phyloP scores from a whole-genome alignment of 345 rosid genomes.

The Adansonia digitata region DNA sequence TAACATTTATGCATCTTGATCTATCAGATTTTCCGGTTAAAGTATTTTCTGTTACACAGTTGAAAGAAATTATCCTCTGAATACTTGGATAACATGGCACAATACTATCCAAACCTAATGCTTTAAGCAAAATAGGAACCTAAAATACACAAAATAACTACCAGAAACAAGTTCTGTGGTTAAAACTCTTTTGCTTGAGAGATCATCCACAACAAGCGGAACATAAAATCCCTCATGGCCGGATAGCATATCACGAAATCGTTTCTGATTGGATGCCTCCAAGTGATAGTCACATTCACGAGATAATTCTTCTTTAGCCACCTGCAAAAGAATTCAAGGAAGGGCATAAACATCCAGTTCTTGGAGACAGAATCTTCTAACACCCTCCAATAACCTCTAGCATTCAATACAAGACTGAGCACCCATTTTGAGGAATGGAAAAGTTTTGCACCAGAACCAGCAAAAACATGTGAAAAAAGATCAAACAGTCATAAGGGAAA shows the following conservation, averaged over 20 bases:
- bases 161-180: slow-evolving; percentile 84
- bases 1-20: slow-evolving; percentile 4
- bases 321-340: slow-evolving; percentile 37
- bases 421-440: not conserved
- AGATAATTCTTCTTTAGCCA: slow-evolving; percentile 87
- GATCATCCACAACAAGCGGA: slow-evolving; percentile 66
- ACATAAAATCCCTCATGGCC: slow-evolving; percentile 61
- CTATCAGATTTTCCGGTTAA: not conserved
- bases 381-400: not conserved
- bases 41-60: not conserved
- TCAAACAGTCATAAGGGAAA: not conserved
- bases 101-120: not conserved
- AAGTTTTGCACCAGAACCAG: not conserved
- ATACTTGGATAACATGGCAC: not conserved
- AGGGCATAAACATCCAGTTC: slow-evolving; percentile 13
- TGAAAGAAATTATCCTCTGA: not conserved
- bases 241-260: slow-evolving; percentile 55
- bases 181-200: slow-evolving; percentile 77
- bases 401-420: not conserved
- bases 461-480: not conserved
- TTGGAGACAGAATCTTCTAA: not conserved
- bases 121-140: slow-evolving; percentile 6
- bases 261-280: slow-evolving; percentile 85
- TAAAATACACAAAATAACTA: slow-evolving; percentile 22
- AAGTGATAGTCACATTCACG: slow-evolving; percentile 88